Percentiles rank a stretch among this genome's conserved stretches.
phyloP scores from a whole-genome alignment of 345 rosid species.

The Euphorbia pulcherrima region DNA sequence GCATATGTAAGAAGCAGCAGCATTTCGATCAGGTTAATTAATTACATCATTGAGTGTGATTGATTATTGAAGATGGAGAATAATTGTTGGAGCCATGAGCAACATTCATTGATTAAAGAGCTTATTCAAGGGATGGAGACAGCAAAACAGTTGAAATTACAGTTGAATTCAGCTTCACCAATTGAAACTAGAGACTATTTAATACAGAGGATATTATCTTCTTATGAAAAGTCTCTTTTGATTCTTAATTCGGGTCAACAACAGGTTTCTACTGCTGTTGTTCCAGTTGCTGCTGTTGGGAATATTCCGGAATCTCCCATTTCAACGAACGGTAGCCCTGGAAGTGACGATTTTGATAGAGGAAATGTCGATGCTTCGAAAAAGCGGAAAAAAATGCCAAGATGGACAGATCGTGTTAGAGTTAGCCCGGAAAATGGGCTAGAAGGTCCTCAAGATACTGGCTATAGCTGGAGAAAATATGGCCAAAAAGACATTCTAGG shows the following conservation, averaged over 20 bases:
- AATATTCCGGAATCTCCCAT: conserved; percentile 21
- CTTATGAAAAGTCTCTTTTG: conserved; percentile 27
- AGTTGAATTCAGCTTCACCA: conserved; percentile 20
- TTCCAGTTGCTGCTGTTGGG: conserved; percentile 14
- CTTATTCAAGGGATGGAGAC: conserved; percentile 28
- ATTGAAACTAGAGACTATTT: conserved; percentile 17
- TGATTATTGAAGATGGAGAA: conserved; percentile 18
- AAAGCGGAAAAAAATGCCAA: conserved; percentile 31
- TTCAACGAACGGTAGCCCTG: conserved; percentile 26
- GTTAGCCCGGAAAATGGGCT: conserved; percentile 26
- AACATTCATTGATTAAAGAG: conserved; percentile 24
- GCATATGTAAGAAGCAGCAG: background rate
- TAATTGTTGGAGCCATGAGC: conserved; percentile 22
- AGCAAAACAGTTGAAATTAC: conserved; percentile 21
- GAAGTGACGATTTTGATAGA: conserved; percentile 27
- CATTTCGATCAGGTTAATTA: too few species aligned
- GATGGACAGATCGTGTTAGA: conserved; percentile 34
- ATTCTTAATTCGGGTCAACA: conserved; percentile 29
- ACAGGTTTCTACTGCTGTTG: conserved; percentile 19
- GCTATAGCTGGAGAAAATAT: conserved; percentile 36
- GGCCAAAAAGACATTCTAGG: conserved; percentile 32
- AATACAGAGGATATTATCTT: conserved; percentile 22
- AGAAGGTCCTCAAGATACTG: conserved; percentile 25
- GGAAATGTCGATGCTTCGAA: conserved; percentile 17
- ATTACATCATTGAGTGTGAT: background rate